Evolutionary conservation across 176 grass and related monocot genomes (phyloP), one percentile per base, ranked within the genome.

Genomic region (Miscanthus lutarioriparius): DNA sequence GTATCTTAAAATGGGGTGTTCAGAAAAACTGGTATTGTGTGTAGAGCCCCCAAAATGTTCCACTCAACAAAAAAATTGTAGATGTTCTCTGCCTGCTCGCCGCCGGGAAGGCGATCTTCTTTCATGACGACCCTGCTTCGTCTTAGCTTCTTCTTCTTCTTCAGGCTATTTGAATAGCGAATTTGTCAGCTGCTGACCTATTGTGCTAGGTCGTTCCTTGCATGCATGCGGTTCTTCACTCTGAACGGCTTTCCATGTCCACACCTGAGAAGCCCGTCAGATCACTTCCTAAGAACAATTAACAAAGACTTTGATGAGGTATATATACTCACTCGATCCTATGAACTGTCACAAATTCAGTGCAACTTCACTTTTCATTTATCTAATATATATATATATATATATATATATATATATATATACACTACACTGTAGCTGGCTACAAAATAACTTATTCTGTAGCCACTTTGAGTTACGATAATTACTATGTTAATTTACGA

Each of bases 261-360:
- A 39, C 63, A 59, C 10, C 10, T 87, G 28, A 87, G 80, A 45
- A 91, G 86, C 51, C 89, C 69, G 28, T 91, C 80, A 1, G 89
- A 91, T 43, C 80, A 91, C 19, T 91, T 75, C 16, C 74, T 90
- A 27, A 78, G 88, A 61, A 86, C 80, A 28, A 82, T 81, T 39
- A 91, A 87, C 8, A 87, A 87, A 70, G 85, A 91, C 32, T 91
- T 87, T 74, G 85, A 91, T 4, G 79, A 87, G 88, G 88, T 89
- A 80, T 30, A 44, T 12, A 9, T 44, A 12, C 39, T 0, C 39
- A 40, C 39, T 40, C 8, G 39, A 43, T 43, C 41, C 41, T 44
- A 44, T 44, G 41, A 44, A 3, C 12, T 44, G 41, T 44, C 0
- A 44, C 41, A 44, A 44, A 14, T 68, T 1, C 7, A 83, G 45